Evolutionary conservation across 163 green algal species (phyloP).

Genomic region (Scenedesmus sp.): DNA sequence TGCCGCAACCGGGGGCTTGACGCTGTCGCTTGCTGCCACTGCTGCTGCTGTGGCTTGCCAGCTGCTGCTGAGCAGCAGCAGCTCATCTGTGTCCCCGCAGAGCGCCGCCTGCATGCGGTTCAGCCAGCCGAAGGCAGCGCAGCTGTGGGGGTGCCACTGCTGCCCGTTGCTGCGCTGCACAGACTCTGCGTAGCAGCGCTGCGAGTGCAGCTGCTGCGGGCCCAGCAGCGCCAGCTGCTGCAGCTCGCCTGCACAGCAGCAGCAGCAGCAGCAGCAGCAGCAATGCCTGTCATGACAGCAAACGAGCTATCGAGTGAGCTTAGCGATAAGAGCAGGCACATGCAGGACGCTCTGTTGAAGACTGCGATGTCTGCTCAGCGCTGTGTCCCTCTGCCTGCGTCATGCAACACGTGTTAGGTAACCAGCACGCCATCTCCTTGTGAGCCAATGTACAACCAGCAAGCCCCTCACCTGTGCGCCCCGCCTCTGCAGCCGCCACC

Average conservation of each 20-base stretch:
- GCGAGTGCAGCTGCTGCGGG: constrained; percentile 1
- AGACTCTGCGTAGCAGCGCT: background rate
- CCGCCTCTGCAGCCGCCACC: constrained; percentile 15
- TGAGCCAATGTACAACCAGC: background rate
- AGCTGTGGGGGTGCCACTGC: constrained; percentile 46
- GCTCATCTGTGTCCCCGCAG: constrained; percentile 30
- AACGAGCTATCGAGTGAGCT: no score
- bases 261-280: no score
- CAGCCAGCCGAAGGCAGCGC: constrained; percentile 41
- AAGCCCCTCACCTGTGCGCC: background rate
- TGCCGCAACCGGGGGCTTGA: background rate
- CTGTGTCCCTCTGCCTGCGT: no score
- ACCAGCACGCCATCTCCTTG: no score
- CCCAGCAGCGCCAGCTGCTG: constrained; percentile 7
- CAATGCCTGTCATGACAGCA: no score
- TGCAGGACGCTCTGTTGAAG: no score
- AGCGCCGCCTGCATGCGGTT: constrained; percentile 30
- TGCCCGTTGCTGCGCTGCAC: constrained; percentile 5
- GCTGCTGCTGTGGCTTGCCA: background rate
- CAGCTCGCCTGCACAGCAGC: background rate
- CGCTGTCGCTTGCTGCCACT: background rate
- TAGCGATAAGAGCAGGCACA: no score
- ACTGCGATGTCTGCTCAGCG: no score
- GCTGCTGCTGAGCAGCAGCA: constrained; percentile 5
- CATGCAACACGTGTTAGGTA: no score